phyloP scores from a whole-genome alignment of 129 eudicot genomes.

The Tanacetum coccineum region DNA sequence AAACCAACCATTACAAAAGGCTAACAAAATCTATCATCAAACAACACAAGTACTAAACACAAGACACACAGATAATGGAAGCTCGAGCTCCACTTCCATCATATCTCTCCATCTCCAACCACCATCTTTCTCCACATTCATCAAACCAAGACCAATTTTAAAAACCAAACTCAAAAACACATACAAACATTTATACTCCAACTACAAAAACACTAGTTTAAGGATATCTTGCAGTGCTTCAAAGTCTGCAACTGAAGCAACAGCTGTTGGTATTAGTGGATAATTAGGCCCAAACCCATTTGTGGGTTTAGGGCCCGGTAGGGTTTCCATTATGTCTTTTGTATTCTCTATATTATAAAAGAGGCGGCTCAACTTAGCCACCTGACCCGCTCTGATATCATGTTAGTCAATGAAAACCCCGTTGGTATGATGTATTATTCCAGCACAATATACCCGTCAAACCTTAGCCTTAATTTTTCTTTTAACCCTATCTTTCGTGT shows the following conservation, averaged over 20 bases:
- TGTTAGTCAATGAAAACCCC: too few relatives aligned
- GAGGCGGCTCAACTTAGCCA: too few relatives aligned
- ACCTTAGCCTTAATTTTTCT: too few relatives aligned
- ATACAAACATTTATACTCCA: background rate
- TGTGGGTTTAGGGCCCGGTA: too few relatives aligned
- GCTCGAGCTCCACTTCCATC: conserved; percentile 63
- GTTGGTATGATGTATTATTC: too few relatives aligned
- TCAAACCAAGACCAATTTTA: background rate
- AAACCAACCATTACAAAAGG: background rate
- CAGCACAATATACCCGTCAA: too few relatives aligned
- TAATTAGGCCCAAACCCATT: too few relatives aligned
- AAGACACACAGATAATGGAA: conserved; percentile 38
- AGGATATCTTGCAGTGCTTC: conserved; percentile 45
- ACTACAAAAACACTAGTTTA: background rate
- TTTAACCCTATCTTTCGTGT: too few relatives aligned
- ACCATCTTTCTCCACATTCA: conserved; percentile 33
- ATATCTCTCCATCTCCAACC: conserved; percentile 41
- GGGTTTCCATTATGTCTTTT: too few relatives aligned
- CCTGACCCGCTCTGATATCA: too few relatives aligned
- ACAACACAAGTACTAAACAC: background rate
- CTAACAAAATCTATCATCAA: conserved; percentile 30
- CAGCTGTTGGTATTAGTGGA: too few relatives aligned
- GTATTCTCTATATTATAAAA: too few relatives aligned
- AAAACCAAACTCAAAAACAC: background rate
- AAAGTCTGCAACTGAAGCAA: conserved; percentile 50